Evolutionary conservation across 2,329 filamentous ascomycete genomes (phyloP).

Genomic region (Juglanconis sp.): DNA sequence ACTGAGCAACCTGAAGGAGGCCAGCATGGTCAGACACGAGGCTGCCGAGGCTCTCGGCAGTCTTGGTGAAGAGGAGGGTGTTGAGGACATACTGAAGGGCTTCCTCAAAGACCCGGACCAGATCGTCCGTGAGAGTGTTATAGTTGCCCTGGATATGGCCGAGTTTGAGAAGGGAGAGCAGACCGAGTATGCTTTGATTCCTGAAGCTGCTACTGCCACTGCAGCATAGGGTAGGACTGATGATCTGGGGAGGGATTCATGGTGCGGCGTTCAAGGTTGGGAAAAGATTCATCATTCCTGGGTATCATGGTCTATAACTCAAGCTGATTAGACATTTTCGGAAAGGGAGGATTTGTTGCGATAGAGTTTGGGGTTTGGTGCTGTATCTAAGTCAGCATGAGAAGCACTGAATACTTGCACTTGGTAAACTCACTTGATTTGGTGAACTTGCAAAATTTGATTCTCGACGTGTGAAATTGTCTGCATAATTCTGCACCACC

Average conservation of each 20-base stretch:
- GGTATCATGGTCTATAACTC: not conserved
- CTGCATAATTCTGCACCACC: not conserved
- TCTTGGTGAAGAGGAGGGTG: constrained; percentile 87
- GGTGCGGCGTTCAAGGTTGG: not conserved
- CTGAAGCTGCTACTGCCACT: constrained; percentile 50
- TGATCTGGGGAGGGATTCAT: constrained; percentile 14
- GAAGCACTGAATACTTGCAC: not conserved
- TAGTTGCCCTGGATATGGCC: constrained; percentile 96
- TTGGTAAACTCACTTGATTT: not conserved
- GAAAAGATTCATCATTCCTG: not conserved
- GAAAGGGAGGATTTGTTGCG: not conserved
- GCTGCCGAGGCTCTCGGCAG: constrained; percentile 94
- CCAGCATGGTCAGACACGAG: constrained; percentile 96
- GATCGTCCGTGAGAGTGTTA: constrained; percentile 89
- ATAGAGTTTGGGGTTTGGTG: not conserved
- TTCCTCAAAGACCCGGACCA: constrained; percentile 89
- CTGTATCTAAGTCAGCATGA: not conserved
- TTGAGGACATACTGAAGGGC: constrained; percentile 77
- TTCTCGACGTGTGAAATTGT: not conserved
- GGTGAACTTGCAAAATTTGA: not conserved
- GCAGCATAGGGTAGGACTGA: constrained; percentile 29
- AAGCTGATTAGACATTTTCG: not conserved
- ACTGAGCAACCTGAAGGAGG: constrained; percentile 75
- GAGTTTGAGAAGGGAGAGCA: constrained; percentile 90
- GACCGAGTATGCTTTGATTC: constrained; percentile 88